Evolutionary conservation across 2,329 filamentous ascomycete genomes (phyloP).

Genomic region (Cladophialophora psammophila): DNA sequence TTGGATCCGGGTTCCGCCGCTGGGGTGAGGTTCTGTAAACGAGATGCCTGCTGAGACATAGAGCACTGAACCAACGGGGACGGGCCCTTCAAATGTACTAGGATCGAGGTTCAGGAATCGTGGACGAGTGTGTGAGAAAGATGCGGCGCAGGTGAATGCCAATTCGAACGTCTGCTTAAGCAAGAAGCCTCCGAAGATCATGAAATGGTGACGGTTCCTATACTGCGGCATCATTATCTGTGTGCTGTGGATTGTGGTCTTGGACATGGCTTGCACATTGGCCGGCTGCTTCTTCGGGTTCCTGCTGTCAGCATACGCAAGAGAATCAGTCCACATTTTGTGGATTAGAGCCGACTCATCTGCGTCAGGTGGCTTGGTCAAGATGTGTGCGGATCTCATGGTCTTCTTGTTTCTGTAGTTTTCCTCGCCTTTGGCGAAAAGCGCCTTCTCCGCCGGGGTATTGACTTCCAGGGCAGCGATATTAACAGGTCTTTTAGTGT

Average conservation of each 20-base stretch:
- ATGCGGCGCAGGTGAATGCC: conserved; percentile 76
- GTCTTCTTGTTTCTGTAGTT: conserved; percentile 73
- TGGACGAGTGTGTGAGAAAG: conserved; percentile 72
- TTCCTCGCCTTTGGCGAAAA: conserved; percentile 69
- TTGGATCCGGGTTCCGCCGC: conserved; percentile 68
- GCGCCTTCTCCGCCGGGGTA: conserved; percentile 68
- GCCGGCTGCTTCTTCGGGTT: conserved; percentile 61
- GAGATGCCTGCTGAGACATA: conserved; percentile 76
- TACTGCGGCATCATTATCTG: conserved; percentile 79
- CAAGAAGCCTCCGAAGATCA: conserved; percentile 80
- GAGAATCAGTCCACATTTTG: conserved; percentile 73
- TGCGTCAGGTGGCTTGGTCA: conserved; percentile 72
- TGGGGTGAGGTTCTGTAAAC: conserved; percentile 69
- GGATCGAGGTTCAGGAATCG: conserved; percentile 77
- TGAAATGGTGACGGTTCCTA: conserved; percentile 70
- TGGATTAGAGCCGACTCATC: conserved; percentile 76
- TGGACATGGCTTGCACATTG: conserved; percentile 69
- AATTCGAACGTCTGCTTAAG: conserved; percentile 78
- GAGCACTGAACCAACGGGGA: conserved; percentile 75
- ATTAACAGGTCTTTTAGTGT: conserved; percentile 69
- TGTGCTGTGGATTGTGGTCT: conserved; percentile 69
- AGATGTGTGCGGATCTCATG: conserved; percentile 65
- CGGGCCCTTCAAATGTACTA: conserved; percentile 76
- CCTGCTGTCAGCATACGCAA: conserved; percentile 68
- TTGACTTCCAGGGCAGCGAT: conserved; percentile 68